Percentiles rank a stretch among this genome's conserved stretches.
phyloP scores from a whole-genome alignment of 1,284 basidiomycete genomes.

The Agroathelia rolfsii region DNA sequence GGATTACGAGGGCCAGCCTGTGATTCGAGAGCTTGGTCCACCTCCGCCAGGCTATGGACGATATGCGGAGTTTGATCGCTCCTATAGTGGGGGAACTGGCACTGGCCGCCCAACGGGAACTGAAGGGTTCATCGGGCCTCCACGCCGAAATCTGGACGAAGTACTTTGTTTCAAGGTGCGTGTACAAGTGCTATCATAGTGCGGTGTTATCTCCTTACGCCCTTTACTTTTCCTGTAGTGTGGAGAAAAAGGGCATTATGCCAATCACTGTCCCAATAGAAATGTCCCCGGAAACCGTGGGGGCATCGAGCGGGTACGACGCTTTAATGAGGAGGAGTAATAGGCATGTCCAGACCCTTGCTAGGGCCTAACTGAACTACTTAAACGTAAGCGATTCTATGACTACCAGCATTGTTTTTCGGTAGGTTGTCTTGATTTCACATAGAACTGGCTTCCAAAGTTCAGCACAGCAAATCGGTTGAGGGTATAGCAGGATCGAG shows the following conservation, averaged over 20 bases:
- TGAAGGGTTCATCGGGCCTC: slow-evolving; percentile 25
- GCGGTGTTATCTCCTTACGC: slow-evolving; percentile 4
- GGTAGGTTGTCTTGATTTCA: too few relatives aligned
- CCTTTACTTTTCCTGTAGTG: slow-evolving; percentile 40
- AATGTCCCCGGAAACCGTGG: slow-evolving; percentile 77
- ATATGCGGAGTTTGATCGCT: slow-evolving; percentile 72
- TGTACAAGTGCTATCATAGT: slow-evolving; percentile 11
- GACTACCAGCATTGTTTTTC: too few relatives aligned
- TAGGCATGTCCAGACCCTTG: too few relatives aligned
- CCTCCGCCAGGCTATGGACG: slow-evolving; percentile 88
- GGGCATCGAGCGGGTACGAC: slow-evolving; percentile 42
- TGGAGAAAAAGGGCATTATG: slow-evolving; percentile 87
- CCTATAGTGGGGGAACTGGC: slow-evolving; percentile 27
- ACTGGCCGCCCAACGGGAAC: slow-evolving; percentile 17
- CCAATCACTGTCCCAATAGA: slow-evolving; percentile 84
- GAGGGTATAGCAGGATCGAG: too few relatives aligned
- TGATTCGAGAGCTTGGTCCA: slow-evolving; percentile 74
- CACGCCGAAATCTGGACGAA: slow-evolving; percentile 73
- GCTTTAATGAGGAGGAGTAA: slow-evolving; percentile 26
- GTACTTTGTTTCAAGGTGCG: slow-evolving; percentile 91
- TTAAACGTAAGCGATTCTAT: too few relatives aligned
- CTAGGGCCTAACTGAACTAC: too few relatives aligned
- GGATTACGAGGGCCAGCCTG: slow-evolving; percentile 78
- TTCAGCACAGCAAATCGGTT: too few relatives aligned
- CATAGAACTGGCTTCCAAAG: too few relatives aligned